Conservation (phyloP, 2,329 filamentous ascomycete genomes). For the Botryosphaeria dothidea region DNA sequence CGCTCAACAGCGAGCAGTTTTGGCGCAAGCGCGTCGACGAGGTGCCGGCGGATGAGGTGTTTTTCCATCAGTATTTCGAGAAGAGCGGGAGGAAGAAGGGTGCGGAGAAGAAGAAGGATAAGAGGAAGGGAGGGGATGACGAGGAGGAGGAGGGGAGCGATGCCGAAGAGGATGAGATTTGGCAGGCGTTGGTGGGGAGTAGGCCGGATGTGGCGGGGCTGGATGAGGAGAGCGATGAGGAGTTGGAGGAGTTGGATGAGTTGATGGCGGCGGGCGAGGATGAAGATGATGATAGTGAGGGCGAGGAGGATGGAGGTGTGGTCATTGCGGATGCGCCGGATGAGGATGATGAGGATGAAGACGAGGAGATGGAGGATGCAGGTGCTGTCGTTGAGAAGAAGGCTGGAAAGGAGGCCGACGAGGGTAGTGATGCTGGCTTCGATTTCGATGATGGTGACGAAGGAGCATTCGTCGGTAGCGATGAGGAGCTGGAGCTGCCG, state of each 20-base stretch:
- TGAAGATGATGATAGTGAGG: conserved; percentile 46
- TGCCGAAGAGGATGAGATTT: conserved; percentile 80
- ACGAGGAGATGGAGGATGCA: conserved; percentile 33
- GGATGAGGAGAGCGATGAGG: conserved; percentile 56
- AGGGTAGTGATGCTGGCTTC: conserved; percentile 38
- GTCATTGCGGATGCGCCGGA: conserved; percentile 42
- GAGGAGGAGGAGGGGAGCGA: conserved; percentile 51
- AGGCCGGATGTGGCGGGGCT: conserved; percentile 74
- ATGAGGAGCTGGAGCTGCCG: conserved; percentile 57
- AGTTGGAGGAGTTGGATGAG: conserved; percentile 56
- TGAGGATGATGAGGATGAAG: conserved; percentile 44
- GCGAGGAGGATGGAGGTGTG: conserved; percentile 48
- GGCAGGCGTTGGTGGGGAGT: conserved; percentile 84
- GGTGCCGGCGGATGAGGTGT: conserved; percentile 87
- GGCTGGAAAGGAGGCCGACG: background rate
- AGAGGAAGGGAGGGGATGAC: conserved; percentile 42
- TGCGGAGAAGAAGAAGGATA: conserved; percentile 55
- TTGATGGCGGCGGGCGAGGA: conserved; percentile 48
- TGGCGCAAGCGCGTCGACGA: conserved; percentile 89
- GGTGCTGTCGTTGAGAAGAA: conserved; percentile 33
- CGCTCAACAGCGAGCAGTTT: conserved; percentile 85
- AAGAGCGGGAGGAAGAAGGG: conserved; percentile 58
- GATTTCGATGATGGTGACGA: conserved; percentile 54
- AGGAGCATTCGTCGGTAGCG: conserved; percentile 56
- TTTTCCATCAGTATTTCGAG: conserved; percentile 98